These are phyloP conservation scores for Trapa bicornis DNA, from an alignment of 345 rosid genomes.

Conservation along the genomic window DNA sequence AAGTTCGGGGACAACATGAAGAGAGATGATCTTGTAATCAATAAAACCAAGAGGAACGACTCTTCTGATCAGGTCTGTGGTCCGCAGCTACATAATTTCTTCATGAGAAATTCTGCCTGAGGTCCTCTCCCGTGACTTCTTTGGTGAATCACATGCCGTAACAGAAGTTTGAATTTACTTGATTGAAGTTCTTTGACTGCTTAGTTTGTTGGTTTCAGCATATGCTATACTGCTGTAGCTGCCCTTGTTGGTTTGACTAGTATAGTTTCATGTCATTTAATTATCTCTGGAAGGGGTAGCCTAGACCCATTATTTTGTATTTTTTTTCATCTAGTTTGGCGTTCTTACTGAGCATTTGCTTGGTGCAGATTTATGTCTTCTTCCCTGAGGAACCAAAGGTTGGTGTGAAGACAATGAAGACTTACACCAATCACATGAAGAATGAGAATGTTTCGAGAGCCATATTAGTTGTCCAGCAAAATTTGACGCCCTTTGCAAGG, in stretches of 20 bases:
- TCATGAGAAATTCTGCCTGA: neutral
- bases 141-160: no score
- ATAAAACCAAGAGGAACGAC: slow-evolving; percentile 41
- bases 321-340: neutral
- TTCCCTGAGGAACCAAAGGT: slow-evolving; percentile 80
- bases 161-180: no score
- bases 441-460: slow-evolving; percentile 74
- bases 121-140: no score
- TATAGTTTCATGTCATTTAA: neutral
- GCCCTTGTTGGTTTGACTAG: neutral
- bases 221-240: neutral
- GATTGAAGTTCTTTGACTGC: no score
- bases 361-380: slow-evolving; percentile 58
- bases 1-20: slow-evolving; percentile 73
- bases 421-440: slow-evolving; percentile 74
- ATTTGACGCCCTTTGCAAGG: slow-evolving; percentile 75
- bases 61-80: slow-evolving; percentile 47
- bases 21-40: slow-evolving; percentile 75
- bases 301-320: neutral
- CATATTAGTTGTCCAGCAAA: slow-evolving; percentile 66
- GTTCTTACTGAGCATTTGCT: neutral
- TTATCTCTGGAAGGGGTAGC: neutral
- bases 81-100: neutral
- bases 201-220: neutral
- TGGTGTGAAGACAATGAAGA: slow-evolving; percentile 85